Evolutionary conservation across 345 rosid species (phyloP).

Genomic region (Bruguiera gymnorhiza): DNA sequence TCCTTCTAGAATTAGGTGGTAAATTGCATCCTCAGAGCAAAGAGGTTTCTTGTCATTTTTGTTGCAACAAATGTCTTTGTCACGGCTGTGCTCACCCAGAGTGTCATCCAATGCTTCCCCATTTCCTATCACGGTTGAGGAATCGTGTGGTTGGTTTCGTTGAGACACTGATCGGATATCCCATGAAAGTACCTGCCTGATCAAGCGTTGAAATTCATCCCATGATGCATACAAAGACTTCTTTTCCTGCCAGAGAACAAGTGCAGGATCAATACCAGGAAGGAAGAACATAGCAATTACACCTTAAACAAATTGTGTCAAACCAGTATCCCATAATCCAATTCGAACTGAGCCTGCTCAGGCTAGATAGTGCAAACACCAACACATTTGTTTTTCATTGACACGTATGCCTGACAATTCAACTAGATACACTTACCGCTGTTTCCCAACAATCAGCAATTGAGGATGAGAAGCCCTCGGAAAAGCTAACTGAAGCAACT

Average conservation of each 20-base stretch:
- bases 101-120: constrained; percentile 9
- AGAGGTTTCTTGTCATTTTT: constrained; percentile 5
- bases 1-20: constrained; percentile 76
- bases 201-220: constrained; percentile 58
- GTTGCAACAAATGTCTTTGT: constrained; percentile 20
- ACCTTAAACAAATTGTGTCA: too few species aligned
- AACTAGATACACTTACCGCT: constrained; percentile 40
- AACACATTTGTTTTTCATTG: too few species aligned
- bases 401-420: too few species aligned
- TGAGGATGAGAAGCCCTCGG: constrained; percentile 54
- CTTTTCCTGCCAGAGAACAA: constrained; percentile 46
- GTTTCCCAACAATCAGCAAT: constrained; percentile 64
- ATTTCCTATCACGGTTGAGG: constrained; percentile 9
- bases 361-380: too few species aligned
- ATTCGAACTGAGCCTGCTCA: too few species aligned
- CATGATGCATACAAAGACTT: constrained; percentile 68
- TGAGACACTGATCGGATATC: constrained; percentile 91
- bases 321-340: too few species aligned
- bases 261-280: not conserved
- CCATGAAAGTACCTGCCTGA: constrained; percentile 81
- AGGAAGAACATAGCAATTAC: not conserved
- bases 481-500: constrained; percentile 67
- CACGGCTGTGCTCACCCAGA: constrained; percentile 18
- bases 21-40: constrained; percentile 29
- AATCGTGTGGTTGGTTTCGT: constrained; percentile 49